Percentiles rank a stretch among this genome's conserved stretches.
These are phyloP conservation scores for Fusarium floridanum DNA, from an alignment of 2,329 filamentous ascomycete genomes.

Conservation along the genomic window DNA sequence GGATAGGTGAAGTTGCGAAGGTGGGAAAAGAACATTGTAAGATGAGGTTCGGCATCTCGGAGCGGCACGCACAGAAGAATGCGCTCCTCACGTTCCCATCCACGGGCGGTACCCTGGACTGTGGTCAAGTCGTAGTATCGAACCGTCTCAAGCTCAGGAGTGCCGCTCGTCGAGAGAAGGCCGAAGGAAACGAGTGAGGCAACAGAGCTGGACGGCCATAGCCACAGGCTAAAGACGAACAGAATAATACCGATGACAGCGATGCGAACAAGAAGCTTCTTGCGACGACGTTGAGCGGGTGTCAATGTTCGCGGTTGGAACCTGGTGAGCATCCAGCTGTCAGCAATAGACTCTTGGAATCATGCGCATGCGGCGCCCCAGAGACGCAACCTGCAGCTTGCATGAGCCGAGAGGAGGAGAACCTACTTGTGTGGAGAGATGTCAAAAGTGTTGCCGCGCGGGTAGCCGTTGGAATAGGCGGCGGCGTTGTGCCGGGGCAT, in stretches of 20 bases:
- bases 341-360: conserved; percentile 19
- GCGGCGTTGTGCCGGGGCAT: conserved; percentile 85
- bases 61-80: conserved; percentile 95
- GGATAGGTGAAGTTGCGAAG: conserved; percentile 97
- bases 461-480: conserved; percentile 88
- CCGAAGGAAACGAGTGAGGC: conserved; percentile 77
- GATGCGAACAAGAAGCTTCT: conserved; percentile 78
- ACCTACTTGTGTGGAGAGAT: conserved; percentile 89
- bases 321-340: conserved; percentile 38
- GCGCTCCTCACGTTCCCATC: conserved; percentile 96
- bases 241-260: conserved; percentile 69
- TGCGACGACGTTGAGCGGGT: conserved; percentile 77
- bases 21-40: conserved; percentile 99
- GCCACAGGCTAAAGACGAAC: conserved; percentile 78
- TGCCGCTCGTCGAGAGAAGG: conserved; percentile 74
- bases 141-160: conserved; percentile 90
- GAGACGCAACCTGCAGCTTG: neutral
- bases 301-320: conserved; percentile 88
- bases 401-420: neutral
- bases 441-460: conserved; percentile 82
- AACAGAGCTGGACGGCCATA: conserved; percentile 75
- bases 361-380: neutral
- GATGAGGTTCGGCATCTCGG: conserved; percentile 89
- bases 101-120: conserved; percentile 89
- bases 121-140: conserved; percentile 96